Evolutionary conservation across 768 basidiomycete species (phyloP).

Genomic region (Calvatia gigantea): DNA sequence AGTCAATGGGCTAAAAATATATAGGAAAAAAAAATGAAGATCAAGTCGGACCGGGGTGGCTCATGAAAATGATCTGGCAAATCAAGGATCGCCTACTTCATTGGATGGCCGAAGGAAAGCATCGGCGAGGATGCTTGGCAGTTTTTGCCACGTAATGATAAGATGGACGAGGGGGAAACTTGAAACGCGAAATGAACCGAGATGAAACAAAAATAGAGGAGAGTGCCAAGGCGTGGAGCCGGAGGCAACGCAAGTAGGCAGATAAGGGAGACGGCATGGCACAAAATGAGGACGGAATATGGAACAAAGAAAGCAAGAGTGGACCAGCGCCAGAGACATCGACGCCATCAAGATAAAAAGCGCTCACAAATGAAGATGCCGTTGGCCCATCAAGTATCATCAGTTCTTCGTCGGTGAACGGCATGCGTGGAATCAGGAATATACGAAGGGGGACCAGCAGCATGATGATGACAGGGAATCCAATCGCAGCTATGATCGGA

Average conservation of each 20-base stretch:
- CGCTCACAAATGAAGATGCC: slow-evolving; percentile 80
- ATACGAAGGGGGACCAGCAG: slow-evolving; percentile 76
- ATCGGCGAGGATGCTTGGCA: background rate
- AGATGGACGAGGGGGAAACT: background rate
- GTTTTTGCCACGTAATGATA: background rate
- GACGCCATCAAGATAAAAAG: slow-evolving; percentile 38
- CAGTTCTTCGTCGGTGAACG: slow-evolving; percentile 77
- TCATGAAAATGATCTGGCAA: no score
- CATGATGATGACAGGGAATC: slow-evolving; percentile 87
- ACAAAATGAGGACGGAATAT: background rate
- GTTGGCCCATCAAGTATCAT: slow-evolving; percentile 85
- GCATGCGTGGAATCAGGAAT: slow-evolving; percentile 65
- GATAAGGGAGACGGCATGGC: background rate
- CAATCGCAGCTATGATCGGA: slow-evolving; percentile 68
- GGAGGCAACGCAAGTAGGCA: background rate
- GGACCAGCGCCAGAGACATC: background rate
- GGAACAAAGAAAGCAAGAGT: background rate
- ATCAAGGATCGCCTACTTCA: no score
- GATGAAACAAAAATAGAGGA: background rate
- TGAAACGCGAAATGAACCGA: background rate
- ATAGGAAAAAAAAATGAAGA: no score
- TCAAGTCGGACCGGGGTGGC: no score
- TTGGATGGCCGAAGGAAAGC: background rate
- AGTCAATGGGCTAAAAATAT: no score
- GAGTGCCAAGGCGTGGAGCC: background rate